Conservation (phyloP, 2,329 filamentous ascomycete species). For the Stachybotrys chartarum region DNA sequence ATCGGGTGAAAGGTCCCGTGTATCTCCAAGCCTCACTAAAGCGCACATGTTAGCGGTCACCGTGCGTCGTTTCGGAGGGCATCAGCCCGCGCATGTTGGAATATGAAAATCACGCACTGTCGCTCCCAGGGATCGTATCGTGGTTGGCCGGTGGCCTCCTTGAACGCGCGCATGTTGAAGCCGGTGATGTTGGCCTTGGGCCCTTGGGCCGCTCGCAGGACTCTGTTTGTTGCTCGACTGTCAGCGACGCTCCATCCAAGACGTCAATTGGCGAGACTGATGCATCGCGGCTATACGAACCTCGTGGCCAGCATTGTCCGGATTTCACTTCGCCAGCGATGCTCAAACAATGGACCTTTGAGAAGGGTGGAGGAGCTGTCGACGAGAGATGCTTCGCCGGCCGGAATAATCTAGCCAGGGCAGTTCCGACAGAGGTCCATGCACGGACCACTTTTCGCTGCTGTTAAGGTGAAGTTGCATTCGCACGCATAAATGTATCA, state of each 20-base stretch:
- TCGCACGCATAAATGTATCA: too few species aligned
- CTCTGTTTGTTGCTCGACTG: constrained; percentile 16
- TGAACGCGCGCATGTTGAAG: constrained; percentile 81
- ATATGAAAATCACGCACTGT: constrained; percentile 38
- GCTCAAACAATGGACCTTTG: constrained; percentile 10
- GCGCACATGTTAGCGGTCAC: constrained; percentile 5
- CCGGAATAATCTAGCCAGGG: constrained; percentile 15
- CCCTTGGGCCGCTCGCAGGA: constrained; percentile 44
- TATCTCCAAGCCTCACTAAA: constrained; percentile 91
- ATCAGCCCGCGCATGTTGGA: not conserved
- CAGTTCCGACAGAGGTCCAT: constrained; percentile 2
- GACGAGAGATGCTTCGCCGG: not conserved
- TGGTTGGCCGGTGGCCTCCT: constrained; percentile 57
- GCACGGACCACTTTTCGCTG: constrained; percentile 9
- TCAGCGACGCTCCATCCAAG: constrained; percentile 3
- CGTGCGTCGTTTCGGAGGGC: not conserved
- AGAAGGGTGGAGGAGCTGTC: constrained; percentile 11
- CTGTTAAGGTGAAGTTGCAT: not conserved
- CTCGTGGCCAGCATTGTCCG: constrained; percentile 32
- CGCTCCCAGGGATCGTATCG: constrained; percentile 62
- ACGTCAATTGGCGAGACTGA: not conserved
- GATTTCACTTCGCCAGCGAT: not conserved
- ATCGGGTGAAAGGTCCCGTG: constrained; percentile 77
- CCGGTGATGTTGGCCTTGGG: constrained; percentile 75
- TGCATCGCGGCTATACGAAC: constrained; percentile 13